A percentile compares a stretch with the other conserved stretches of the same genome.
Evolutionary conservation across 345 rosid genomes (phyloP).

Genomic region (Tarenaya hassleriana): DNA sequence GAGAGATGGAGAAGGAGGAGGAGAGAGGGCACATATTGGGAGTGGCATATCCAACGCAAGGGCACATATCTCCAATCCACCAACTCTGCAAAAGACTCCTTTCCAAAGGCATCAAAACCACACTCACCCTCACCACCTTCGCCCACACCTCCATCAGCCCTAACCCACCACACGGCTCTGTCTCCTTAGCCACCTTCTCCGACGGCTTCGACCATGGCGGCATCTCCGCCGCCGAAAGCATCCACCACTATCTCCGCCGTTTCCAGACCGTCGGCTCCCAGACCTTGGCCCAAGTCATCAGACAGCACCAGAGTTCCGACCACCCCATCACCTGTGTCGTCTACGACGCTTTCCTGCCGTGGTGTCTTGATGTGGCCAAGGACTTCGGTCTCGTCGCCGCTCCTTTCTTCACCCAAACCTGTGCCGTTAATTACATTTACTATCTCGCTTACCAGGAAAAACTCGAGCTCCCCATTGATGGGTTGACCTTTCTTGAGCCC

Average conservation of each 20-base stretch:
- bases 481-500: slow-evolving; percentile 38
- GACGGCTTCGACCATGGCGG: slow-evolving; percentile 39
- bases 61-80: slow-evolving; percentile 45
- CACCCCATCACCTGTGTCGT: slow-evolving; percentile 44
- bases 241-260: slow-evolving; percentile 21
- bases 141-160: slow-evolving; percentile 27
- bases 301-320: slow-evolving; percentile 22
- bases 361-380: slow-evolving; percentile 64
- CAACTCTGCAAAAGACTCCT: slow-evolving; percentile 44
- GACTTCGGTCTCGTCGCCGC: slow-evolving; percentile 44
- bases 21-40: slow-evolving; percentile 27
- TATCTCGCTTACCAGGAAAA: slow-evolving; percentile 34
- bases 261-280: slow-evolving; percentile 32
- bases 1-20: too few relatives aligned
- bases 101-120: slow-evolving; percentile 35
- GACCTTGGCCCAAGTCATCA: slow-evolving; percentile 33
- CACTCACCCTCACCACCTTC: slow-evolving; percentile 36
- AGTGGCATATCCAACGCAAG: slow-evolving; percentile 37
- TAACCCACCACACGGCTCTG: slow-evolving; percentile 1
- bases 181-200: slow-evolving; percentile 33
- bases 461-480: slow-evolving; percentile 37
- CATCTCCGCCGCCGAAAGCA: slow-evolving; percentile 17
- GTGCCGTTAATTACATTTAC: slow-evolving; percentile 51
- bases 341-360: slow-evolving; percentile 55
- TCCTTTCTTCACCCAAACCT: slow-evolving; percentile 61